Base-by-base conservation (phyloP, 176 grass and related monocot genomes). In the Carex scoparia region DNA sequence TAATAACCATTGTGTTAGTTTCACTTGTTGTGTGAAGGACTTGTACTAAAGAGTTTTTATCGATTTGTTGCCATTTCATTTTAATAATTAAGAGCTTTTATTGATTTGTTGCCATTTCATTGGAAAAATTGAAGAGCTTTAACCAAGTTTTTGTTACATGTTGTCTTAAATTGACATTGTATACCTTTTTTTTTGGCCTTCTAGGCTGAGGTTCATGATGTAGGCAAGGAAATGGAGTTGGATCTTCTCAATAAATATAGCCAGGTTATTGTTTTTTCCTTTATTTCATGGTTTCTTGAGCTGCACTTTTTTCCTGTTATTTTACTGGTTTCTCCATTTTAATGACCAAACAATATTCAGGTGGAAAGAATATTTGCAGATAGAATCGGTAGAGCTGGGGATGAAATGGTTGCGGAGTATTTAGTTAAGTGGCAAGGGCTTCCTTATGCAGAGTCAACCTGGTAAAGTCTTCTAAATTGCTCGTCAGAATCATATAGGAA, bases 381-480 rank as follows among this genome's bases (percentile, higher is more conserved):
- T 99, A 94, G 93, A 88, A 88, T 89, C 33, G 90, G 80, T 61
- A 92, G 93, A 89, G 67, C 90, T 83, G 93, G 78, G 23, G 96
- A 99, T 87, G 93, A 95, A 88, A 72, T 95, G 85, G 84, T 95
- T 69, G 89, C 96, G 10, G 96, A 99, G 81, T 99, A 95, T 92
- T 88, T 99, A 87, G 91, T 95, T 33, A 99, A 99, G 89, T 99
- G 96, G 96, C 96, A 99, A 88, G 96, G 96, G 71, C 96, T 99
- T 94, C 91, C 96, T 82, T 99, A 95, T 87, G 96, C 96, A 85
- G 96, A 99, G 86, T 92, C 96, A 68, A 99, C 96, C 48, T 99
- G 96, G 96, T 99, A 94, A 90, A 81, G 38, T 91, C 85, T 61
- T 77, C 5, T 57, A 79, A 68, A 31, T 28, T 5, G 51, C 13